A percentile compares a stretch with the other conserved stretches of the same genome.
Evolutionary conservation across 2,329 filamentous ascomycete species (phyloP).

Genomic region (Ceratocystis albifundus): DNA sequence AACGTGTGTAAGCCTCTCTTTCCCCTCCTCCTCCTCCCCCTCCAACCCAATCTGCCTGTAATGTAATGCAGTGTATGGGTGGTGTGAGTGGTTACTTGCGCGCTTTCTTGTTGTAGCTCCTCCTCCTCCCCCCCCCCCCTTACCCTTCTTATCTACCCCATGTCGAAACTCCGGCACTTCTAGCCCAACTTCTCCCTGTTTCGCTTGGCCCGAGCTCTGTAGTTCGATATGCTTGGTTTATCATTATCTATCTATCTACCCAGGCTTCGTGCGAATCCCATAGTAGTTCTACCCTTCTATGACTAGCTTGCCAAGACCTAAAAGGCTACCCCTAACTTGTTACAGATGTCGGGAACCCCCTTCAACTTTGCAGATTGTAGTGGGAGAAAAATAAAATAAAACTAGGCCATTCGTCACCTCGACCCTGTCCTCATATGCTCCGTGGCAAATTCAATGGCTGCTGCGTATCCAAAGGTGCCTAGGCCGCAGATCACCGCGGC

Average conservation of each 20-base stretch:
- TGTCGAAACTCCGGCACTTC: neutral
- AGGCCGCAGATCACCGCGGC: slow-evolving; percentile 61
- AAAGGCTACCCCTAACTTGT: neutral
- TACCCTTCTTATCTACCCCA: neutral
- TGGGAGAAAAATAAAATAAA: too few relatives aligned
- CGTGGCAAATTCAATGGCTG: slow-evolving; percentile 43
- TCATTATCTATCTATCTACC: neutral
- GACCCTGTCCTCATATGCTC: slow-evolving; percentile 37
- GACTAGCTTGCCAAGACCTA: neutral
- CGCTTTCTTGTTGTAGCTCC: too few relatives aligned
- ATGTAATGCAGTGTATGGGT: neutral
- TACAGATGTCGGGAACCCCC: slow-evolving; percentile 16
- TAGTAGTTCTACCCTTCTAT: neutral
- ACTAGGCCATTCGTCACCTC: neutral
- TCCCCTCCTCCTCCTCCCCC: too few relatives aligned
- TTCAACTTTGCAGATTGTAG: slow-evolving; percentile 23
- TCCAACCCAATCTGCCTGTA: neutral
- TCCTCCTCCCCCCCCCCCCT: too few relatives aligned
- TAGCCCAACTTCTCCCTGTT: neutral
- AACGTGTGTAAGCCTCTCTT: too few relatives aligned
- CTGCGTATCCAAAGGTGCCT: slow-evolving; percentile 50
- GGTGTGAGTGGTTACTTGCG: neutral
- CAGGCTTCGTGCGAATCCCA: neutral
- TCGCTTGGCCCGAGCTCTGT: neutral
- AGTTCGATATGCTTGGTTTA: neutral